phyloP scores from a whole-genome alignment of 2,329 filamentous ascomycete genomes.

The Beauveria caledonica region DNA sequence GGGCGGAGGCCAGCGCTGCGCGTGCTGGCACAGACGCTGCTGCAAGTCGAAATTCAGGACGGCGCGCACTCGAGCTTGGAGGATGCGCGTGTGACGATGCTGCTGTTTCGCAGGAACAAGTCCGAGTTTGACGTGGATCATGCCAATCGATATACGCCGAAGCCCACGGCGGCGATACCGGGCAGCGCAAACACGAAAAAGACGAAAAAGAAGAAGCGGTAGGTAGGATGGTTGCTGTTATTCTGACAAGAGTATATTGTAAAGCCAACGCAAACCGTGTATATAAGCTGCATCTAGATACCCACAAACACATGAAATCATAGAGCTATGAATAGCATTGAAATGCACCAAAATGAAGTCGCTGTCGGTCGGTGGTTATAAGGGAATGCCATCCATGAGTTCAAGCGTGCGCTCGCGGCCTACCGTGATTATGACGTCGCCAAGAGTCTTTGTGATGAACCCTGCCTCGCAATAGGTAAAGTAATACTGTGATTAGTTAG shows the following conservation, averaged over 20 bases:
- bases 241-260: background rate
- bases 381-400: constrained; percentile 61
- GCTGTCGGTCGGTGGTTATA: constrained; percentile 31
- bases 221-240: background rate
- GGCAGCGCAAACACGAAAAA: constrained; percentile 23
- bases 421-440: constrained; percentile 65
- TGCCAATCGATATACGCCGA: constrained; percentile 53
- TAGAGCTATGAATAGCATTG: background rate
- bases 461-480: constrained; percentile 70
- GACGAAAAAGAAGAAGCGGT: constrained; percentile 35
- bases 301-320: background rate
- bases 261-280: background rate
- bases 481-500: constrained; percentile 46
- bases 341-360: background rate
- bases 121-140: constrained; percentile 77
- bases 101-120: constrained; percentile 78
- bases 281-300: constrained; percentile 9
- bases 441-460: constrained; percentile 62
- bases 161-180: constrained; percentile 12
- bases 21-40: constrained; percentile 46
- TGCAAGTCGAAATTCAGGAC: constrained; percentile 54
- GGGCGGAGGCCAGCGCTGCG: constrained; percentile 63
- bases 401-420: constrained; percentile 56
- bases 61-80: constrained; percentile 59
- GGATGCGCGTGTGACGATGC: constrained; percentile 86